These are phyloP conservation scores for Myrica gale DNA, from an alignment of 306 rosid species.

Conservation along the genomic window DNA sequence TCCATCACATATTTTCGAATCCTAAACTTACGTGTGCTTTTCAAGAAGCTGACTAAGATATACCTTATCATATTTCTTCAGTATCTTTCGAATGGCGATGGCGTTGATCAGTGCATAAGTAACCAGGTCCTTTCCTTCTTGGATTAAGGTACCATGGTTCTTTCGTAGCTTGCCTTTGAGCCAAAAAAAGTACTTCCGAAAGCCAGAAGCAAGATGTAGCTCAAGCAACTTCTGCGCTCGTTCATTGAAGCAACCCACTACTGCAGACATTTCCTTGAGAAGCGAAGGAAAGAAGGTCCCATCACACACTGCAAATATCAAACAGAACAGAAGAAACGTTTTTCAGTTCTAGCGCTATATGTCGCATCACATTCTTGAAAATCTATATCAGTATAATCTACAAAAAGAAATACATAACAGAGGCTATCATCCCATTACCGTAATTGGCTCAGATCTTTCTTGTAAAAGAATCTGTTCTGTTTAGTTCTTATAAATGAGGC, in stretches of 20 bases:
- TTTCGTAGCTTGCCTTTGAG: constrained; percentile 53
- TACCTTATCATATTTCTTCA: constrained; percentile 94
- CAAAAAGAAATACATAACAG: neutral
- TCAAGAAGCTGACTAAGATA: neutral
- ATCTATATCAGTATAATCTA: neutral
- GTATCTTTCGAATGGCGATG: constrained; percentile 74
- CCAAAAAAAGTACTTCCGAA: constrained; percentile 68
- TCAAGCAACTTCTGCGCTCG: constrained; percentile 85
- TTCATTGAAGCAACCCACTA: constrained; percentile 73
- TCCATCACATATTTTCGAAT: constrained; percentile 8
- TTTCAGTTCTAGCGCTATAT: neutral
- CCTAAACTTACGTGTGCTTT: neutral
- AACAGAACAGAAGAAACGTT: neutral
- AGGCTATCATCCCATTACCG: neutral
- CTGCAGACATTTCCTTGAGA: constrained; percentile 76
- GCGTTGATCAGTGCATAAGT: constrained; percentile 84
- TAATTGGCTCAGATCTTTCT: neutral
- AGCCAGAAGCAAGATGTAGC: constrained; percentile 81
- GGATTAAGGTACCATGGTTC: constrained; percentile 46
- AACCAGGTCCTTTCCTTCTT: constrained; percentile 89
- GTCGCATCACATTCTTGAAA: neutral
- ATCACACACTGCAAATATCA: constrained; percentile 64
- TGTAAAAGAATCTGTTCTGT: neutral
- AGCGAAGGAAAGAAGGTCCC: constrained; percentile 93
- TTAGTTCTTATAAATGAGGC: too few species aligned